Evolutionary conservation across 192 early-diverging fungal species (phyloP), one percentile per base, ranked within the genome.

Genomic region (Linnemannia elongata): DNA sequence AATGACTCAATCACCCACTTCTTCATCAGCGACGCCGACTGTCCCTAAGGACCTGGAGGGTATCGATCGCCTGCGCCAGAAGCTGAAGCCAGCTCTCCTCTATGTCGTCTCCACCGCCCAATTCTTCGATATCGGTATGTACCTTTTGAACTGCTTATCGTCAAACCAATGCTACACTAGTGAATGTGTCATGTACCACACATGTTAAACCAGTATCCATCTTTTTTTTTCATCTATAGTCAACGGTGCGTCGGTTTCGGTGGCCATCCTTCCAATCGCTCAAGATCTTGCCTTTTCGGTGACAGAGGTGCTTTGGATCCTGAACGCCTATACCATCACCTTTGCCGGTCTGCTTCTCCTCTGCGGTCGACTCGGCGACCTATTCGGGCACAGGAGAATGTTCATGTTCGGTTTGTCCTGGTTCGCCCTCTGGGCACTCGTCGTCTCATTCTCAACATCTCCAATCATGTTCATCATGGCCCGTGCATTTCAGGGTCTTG

Each of bases 281-380:
- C 68, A 39, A 20, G 77, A 75, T 63, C 82, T 84, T 15, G 35
- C 79, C 6, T 79, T 84, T 73, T 38, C 60, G 18, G 39, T 76
- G 4, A 33, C 82, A 30, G 60, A 75, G 27, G 10, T 79, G 8
- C 63, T 60, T n/a, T 84, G 82, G 82, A 78, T 85, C 55, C 76
- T 85, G 35, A 88, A 88, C 24, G 73, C 89, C 6, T 84, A 85
- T 39, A 83, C 89, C 0, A 85, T 88, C 47, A 72, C 82, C 39
- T 88, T 88, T 78, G 88, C 82, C 15, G 88, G 82, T 4, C 80
- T 88, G 33, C 72, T 88, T n/a, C 71, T 88, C 27, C 27, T 83
- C 38, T 76, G 72, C 13, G 88, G 88, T 39, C 82, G 82, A 15
- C 49, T 88, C 10, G 88, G 88, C n/a, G 88, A 88, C 55, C 71